phyloP scores from a whole-genome alignment of 345 rosid species.

The Sisymbrium altissimum region DNA sequence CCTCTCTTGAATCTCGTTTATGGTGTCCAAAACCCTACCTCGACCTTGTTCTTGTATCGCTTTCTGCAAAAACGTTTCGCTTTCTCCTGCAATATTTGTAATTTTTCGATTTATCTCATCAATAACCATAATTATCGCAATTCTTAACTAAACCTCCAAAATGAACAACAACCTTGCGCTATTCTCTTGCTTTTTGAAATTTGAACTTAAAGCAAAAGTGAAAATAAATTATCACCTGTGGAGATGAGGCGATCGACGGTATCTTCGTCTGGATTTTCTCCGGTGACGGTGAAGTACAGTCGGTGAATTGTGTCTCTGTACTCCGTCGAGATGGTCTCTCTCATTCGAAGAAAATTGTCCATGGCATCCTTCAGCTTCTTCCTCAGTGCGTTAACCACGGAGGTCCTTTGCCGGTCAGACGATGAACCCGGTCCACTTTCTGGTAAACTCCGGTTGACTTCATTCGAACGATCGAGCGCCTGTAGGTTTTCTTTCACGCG shows the following conservation, averaged over 20 bases:
- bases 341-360: slow-evolving; percentile 64
- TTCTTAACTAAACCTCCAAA: no score
- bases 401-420: slow-evolving; percentile 74
- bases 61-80: slow-evolving; percentile 80
- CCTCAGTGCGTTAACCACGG: slow-evolving; percentile 82
- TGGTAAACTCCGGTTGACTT: slow-evolving; percentile 59
- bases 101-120: not conserved
- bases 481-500: slow-evolving; percentile 67
- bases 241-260: slow-evolving; percentile 78
- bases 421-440: slow-evolving; percentile 89
- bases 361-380: slow-evolving; percentile 85
- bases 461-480: slow-evolving; percentile 80
- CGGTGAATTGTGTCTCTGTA: slow-evolving; percentile 83
- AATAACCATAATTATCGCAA: not conserved
- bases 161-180: not conserved
- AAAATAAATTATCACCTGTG: slow-evolving; percentile 49
- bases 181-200: not conserved
- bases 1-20: slow-evolving; percentile 77
- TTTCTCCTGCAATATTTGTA: slow-evolving; percentile 53
- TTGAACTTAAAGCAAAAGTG: not conserved
- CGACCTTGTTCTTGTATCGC: slow-evolving; percentile 93
- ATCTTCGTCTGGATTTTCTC: slow-evolving; percentile 82
- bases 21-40: slow-evolving; percentile 66
- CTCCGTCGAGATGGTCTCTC: slow-evolving; percentile 70
- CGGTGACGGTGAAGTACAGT: slow-evolving; percentile 86